Percentiles rank a stretch among this genome's conserved stretches.
phyloP scores from a whole-genome alignment of 805 yeast genomes.

The Yarrowia porcina region DNA sequence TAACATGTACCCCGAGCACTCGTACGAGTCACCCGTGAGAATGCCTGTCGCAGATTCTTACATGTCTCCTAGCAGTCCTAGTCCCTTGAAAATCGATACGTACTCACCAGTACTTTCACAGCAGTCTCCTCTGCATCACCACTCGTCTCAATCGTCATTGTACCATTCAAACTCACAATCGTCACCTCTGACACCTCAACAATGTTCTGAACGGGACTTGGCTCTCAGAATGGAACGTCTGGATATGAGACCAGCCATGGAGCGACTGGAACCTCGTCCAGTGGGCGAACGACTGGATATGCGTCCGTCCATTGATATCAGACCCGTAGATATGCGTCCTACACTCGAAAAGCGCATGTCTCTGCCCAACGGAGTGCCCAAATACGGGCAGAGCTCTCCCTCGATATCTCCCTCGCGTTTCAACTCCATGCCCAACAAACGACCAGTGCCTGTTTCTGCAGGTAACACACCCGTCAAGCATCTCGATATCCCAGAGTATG shows the following conservation, averaged over 20 bases:
- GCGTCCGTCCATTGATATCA: neutral
- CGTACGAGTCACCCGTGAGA: constrained; percentile 1
- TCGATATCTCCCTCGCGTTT: neutral
- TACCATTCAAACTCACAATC: neutral
- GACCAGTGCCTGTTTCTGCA: constrained; percentile 1
- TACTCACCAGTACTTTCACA: neutral
- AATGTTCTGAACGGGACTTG: neutral
- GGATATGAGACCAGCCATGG: neutral
- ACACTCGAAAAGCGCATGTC: constrained; percentile 4
- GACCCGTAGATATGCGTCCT: neutral
- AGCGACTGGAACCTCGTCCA: neutral
- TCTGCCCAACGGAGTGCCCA: constrained; percentile 8
- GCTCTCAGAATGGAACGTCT: neutral
- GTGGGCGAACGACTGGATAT: neutral
- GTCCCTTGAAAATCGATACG: neutral
- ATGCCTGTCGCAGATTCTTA: constrained; percentile 11
- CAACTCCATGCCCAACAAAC: constrained; percentile 23
- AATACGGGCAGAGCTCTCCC: neutral
- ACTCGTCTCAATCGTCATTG: neutral
- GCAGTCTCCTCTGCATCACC: neutral
- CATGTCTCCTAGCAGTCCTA: neutral
- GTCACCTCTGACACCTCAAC: neutral
- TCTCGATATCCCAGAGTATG: constrained; percentile 17
- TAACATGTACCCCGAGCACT: neutral
- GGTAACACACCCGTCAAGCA: constrained; percentile 7